Evolutionary conservation across 1,139 yeast genomes (phyloP).

Genomic region (Fermentozyma sake): DNA sequence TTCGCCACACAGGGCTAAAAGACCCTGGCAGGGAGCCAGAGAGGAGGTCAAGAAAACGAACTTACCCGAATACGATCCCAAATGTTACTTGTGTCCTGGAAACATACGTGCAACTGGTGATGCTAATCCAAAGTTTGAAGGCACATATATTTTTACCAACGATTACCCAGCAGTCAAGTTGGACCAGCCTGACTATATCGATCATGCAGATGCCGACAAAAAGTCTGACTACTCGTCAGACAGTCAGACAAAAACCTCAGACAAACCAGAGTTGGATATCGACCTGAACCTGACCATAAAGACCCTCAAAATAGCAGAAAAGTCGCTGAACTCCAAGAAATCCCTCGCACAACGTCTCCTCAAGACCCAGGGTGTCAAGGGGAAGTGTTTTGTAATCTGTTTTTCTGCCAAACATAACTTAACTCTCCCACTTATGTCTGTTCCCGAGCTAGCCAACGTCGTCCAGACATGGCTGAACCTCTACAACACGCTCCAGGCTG

Average conservation of each 20-base stretch:
- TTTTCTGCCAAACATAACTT: conserved; percentile 69
- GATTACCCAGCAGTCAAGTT: conserved; percentile 69
- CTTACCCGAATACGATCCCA: conserved; percentile 56
- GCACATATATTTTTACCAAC: conserved; percentile 59
- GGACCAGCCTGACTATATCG: conserved; percentile 47
- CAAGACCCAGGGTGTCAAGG: conserved; percentile 57
- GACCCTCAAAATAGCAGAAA: too few species aligned
- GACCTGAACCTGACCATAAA: too few species aligned
- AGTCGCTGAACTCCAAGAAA: too few species aligned
- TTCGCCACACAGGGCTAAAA: conserved; percentile 73
- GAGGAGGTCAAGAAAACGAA: conserved; percentile 44
- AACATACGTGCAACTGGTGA: conserved; percentile 64
- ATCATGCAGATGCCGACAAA: conserved; percentile 15
- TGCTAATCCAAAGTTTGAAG: conserved; percentile 53
- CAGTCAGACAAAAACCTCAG: too few species aligned
- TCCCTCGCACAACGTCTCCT: conserved; percentile 42
- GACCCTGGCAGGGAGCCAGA: conserved; percentile 80
- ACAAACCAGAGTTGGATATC: too few species aligned
- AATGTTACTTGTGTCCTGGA: conserved; percentile 73
- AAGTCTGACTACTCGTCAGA: too few species aligned
- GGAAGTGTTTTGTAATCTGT: conserved; percentile 69
- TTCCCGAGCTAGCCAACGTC: conserved; percentile 40
- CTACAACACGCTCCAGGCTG: conserved; percentile 36
- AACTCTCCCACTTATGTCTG: conserved; percentile 61
- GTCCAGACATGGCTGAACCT: conserved; percentile 58